Evolutionary conservation across 2,329 filamentous ascomycete genomes (phyloP), one percentile per base, ranked within the genome.

Genomic region (Beauveria sp.): DNA sequence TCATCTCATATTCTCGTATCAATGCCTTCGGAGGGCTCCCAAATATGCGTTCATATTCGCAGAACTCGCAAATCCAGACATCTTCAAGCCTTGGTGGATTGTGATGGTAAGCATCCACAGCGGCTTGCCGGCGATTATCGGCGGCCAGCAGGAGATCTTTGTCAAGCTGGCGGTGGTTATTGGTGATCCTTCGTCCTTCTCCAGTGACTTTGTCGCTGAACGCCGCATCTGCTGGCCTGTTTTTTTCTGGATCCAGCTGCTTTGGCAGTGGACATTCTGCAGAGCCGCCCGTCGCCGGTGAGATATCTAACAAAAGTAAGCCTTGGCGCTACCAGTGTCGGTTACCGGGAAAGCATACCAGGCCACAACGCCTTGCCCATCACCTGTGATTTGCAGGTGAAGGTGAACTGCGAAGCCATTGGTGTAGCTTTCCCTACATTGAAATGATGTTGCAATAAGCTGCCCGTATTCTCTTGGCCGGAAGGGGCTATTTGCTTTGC

Each of bases 61-160:
- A 99, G 72, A 98, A 98, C 70, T 97, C 91, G 76, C 95, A 99
- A 52, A 98, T 92, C 90, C 93, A 98, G 56, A 92, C 83, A 64
- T 96, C 90, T 66, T 91, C 88, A 1, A 68, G 67, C 38, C 77
- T 76, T 1, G 89, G 89, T 1, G 90, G 88, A 69, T 90, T 87
- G 68, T 89, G 86, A 64, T 85, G 85, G 72, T 95, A 96, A 62
- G 85, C 83, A 66, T 89, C 88, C 68, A 90, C 84, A 64, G 95
- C 90, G 69, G 90, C 83, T 52, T 90, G 83, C 63, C 88, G 88
- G 7, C 95, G 88, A 66, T 91, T 86, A 26, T 86, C 86, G 28
- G 91, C 93, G 62, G 92, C 91, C 64, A 86, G 76, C 1, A 84
- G 79, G 66, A 95, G 90, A 53, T 93, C 85, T 71, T 88, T 90